These are phyloP conservation scores for Nymphaea colorata DNA, from an alignment of 164 flowering plant genomes.

Conservation along the genomic window DNA sequence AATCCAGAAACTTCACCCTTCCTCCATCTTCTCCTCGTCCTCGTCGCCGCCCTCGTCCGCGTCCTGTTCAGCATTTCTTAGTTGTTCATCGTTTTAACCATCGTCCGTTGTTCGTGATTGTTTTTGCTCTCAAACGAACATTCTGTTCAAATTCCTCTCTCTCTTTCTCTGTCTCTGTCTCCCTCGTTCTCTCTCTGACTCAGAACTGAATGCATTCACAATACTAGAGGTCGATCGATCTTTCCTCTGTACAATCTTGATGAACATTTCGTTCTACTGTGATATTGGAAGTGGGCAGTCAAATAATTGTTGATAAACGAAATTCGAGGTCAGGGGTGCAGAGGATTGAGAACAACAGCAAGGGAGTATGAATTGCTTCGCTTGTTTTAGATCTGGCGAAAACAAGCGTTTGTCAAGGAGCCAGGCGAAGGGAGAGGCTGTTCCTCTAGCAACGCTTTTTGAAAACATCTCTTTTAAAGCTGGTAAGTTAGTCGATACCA, in stretches of 20 bases:
- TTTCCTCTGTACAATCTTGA: not conserved
- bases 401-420: conserved; percentile 18
- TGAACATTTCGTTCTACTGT: not conserved
- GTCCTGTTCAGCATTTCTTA: not conserved
- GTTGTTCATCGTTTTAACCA: not conserved
- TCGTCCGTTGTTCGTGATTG: not conserved
- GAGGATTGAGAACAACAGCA: not conserved
- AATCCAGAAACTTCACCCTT: no score
- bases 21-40: no score
- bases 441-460: conserved; percentile 28
- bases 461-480: conserved; percentile 52
- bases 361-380: not conserved
- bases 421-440: conserved; percentile 22
- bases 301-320: not conserved
- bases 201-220: not conserved
- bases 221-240: no score
- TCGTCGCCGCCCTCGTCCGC: no score
- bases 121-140: not conserved
- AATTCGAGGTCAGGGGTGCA: not conserved
- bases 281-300: not conserved
- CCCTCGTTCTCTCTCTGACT: no score
- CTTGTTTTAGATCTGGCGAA: not conserved
- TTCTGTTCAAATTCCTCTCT: not conserved
- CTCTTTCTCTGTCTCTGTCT: not conserved
- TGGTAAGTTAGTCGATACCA: conserved; percentile 20